phyloP scores from a whole-genome alignment of 2,329 filamentous ascomycete genomes.

The Sporothrix brasiliensis region DNA sequence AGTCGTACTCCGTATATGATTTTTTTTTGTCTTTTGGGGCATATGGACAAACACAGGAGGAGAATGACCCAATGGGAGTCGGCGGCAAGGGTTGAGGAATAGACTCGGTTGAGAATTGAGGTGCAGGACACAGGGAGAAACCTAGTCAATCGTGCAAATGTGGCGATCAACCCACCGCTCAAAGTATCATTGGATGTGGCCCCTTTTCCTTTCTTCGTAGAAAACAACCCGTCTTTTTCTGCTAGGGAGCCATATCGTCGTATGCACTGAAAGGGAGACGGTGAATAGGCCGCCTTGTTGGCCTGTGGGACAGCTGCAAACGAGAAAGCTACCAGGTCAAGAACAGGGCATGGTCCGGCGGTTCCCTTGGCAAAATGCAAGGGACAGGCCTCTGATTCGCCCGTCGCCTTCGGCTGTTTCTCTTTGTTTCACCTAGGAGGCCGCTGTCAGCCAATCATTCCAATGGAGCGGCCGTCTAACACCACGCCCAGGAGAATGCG shows the following conservation, averaged over 20 bases:
- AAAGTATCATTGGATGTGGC: neutral
- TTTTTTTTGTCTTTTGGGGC: no score
- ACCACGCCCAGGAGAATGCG: no score
- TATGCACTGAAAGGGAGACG: constrained; percentile 23
- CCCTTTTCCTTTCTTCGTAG: neutral
- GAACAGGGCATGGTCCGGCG: constrained; percentile 13
- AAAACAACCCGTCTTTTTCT: neutral
- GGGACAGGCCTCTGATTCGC: constrained; percentile 31
- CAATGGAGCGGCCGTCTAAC: constrained; percentile 19
- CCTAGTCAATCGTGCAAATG: constrained; percentile 17
- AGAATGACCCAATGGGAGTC: constrained; percentile 1
- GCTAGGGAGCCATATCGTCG: constrained; percentile 3
- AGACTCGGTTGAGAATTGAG: neutral
- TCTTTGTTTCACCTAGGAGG: constrained; percentile 31
- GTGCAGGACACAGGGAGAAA: constrained; percentile 1
- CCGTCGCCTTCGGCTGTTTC: constrained; percentile 20
- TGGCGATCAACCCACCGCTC: constrained; percentile 16
- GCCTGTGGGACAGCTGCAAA: neutral
- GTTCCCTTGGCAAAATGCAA: constrained; percentile 28
- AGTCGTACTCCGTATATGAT: no score
- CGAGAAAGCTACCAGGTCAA: constrained; percentile 14
- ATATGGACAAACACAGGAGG: no score
- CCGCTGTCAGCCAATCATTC: constrained; percentile 26
- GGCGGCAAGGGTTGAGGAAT: neutral
- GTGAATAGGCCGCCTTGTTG: neutral